Conservation (phyloP, 495 filamentous ascomycete genomes). For the Aspergillus sclerotioniger region DNA sequence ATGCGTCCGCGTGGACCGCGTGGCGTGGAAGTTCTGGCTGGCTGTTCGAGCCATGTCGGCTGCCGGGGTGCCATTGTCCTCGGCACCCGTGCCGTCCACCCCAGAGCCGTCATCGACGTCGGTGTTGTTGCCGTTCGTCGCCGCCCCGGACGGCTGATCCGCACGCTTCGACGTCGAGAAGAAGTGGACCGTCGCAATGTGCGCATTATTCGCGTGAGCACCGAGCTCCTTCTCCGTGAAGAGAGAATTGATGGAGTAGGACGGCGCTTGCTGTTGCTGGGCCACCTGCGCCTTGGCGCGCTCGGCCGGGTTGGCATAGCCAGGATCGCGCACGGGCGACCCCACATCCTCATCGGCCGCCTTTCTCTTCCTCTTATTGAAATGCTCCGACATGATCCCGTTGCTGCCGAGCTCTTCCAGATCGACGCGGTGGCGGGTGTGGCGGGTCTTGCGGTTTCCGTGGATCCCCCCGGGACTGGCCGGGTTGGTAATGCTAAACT, state of each 20-base stretch:
- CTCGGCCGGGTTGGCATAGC: conserved; percentile 46
- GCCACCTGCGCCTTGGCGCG: conserved; percentile 40
- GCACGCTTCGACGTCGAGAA: conserved; percentile 51
- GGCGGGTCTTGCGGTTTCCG: conserved; percentile 76
- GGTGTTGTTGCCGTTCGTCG: conserved; percentile 47
- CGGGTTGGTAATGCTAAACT: conserved; percentile 81
- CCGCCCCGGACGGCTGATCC: conserved; percentile 38
- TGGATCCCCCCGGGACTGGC: conserved; percentile 78
- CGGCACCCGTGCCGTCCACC: conserved; percentile 46
- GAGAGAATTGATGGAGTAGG: conserved; percentile 82
- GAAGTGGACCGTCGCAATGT: conserved; percentile 61
- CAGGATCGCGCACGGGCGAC: conserved; percentile 60
- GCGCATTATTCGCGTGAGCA: conserved; percentile 68
- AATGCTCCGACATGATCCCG: conserved; percentile 50
- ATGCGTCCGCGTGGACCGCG: conserved; percentile 63
- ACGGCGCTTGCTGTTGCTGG: conserved; percentile 44
- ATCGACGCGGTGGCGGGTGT: conserved; percentile 77
- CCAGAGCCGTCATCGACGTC: conserved; percentile 43
- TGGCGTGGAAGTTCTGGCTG: conserved; percentile 64
- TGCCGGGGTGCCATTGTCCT: conserved; percentile 56
- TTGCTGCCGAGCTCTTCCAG: conserved; percentile 70
- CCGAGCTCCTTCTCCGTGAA: conserved; percentile 93
- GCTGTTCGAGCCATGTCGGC: conserved; percentile 69
- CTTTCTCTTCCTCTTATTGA: conserved; percentile 79
- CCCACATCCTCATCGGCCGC: conserved; percentile 67